Percentiles rank a stretch among this genome's conserved stretches.
phyloP scores from a whole-genome alignment of 2,329 filamentous ascomycete genomes.

The Nannizziopsis barbatae region DNA sequence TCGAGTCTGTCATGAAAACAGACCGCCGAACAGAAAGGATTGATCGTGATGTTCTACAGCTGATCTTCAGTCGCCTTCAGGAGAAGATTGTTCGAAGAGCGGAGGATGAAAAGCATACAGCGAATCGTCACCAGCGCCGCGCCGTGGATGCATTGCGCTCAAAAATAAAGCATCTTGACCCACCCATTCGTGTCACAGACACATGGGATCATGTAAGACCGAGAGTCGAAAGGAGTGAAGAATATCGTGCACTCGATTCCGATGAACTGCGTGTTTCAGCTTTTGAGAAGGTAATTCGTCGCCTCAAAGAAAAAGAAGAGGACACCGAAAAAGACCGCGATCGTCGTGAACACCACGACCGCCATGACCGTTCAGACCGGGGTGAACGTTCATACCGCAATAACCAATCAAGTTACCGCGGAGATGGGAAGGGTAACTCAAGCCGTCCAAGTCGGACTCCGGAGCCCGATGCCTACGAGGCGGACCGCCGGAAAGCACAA shows the following conservation, averaged over 20 bases:
- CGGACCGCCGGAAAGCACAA: conserved; percentile 84
- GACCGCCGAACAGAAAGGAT: conserved; percentile 83
- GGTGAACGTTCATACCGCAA: conserved; percentile 48
- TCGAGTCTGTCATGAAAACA: conserved; percentile 67
- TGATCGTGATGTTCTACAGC: conserved; percentile 62
- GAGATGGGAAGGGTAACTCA: conserved; percentile 30
- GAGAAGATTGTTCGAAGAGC: conserved; percentile 73
- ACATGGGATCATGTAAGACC: conserved; percentile 80
- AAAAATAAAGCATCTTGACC: conserved; percentile 79
- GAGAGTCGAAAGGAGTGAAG: conserved; percentile 67
- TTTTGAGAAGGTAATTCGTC: conserved; percentile 84
- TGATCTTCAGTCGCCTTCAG: conserved; percentile 79
- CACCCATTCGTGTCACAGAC: conserved; percentile 64
- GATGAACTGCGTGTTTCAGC: conserved; percentile 73
- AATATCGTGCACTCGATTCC: conserved; percentile 70
- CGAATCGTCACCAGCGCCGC: conserved; percentile 75
- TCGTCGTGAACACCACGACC: conserved; percentile 42
- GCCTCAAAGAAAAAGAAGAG: conserved; percentile 83
- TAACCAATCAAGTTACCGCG: conserved; percentile 28
- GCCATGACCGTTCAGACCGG: conserved; percentile 21
- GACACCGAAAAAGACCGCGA: conserved; percentile 56
- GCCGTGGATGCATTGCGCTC: conserved; percentile 75
- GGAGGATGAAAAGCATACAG: conserved; percentile 71
- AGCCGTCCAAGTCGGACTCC: conserved; percentile 68
- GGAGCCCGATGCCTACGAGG: conserved; percentile 90